A percentile compares a stretch with the other conserved stretches of the same genome.
These are phyloP conservation scores for Bruguiera sexangula DNA, from an alignment of 345 rosid genomes.

Conservation along the genomic window DNA sequence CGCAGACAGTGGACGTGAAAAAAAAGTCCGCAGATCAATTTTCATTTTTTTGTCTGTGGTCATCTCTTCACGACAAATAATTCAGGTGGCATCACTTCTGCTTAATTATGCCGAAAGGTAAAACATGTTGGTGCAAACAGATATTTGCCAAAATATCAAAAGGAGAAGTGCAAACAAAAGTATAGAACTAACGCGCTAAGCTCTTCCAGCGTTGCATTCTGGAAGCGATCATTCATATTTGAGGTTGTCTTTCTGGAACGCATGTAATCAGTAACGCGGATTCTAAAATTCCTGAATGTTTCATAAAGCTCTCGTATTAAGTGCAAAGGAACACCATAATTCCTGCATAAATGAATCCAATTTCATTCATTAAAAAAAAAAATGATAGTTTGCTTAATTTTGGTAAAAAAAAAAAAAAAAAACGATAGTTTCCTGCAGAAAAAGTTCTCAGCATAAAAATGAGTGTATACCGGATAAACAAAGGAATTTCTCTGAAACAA, in stretches of 20 bases:
- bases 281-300: slow-evolving; percentile 89
- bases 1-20: slow-evolving; percentile 97
- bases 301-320: slow-evolving; percentile 91
- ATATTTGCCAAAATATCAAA: not conserved
- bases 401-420: no score
- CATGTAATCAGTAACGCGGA: slow-evolving; percentile 86
- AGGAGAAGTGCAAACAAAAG: slow-evolving; percentile 2
- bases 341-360: slow-evolving; percentile 47
- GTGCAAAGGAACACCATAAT: slow-evolving; percentile 92
- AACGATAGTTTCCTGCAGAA: not conserved
- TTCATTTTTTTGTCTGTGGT: slow-evolving; percentile 82
- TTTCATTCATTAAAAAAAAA: not conserved
- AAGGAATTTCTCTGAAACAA: not conserved
- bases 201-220: slow-evolving; percentile 91
- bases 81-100: slow-evolving; percentile 94
- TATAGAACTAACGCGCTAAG: slow-evolving; percentile 58
- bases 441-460: not conserved
- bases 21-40: slow-evolving; percentile 87
- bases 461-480: not conserved
- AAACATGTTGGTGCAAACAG: slow-evolving; percentile 14
- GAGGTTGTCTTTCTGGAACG: slow-evolving; percentile 94
- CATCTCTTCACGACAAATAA: slow-evolving; percentile 99
- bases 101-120: slow-evolving; percentile 28
- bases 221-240: slow-evolving; percentile 94
- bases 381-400: no score